These are phyloP conservation scores for Pseudophaeomoniella oleicola DNA, from an alignment of 2,329 filamentous ascomycete species.

Conservation along the genomic window DNA sequence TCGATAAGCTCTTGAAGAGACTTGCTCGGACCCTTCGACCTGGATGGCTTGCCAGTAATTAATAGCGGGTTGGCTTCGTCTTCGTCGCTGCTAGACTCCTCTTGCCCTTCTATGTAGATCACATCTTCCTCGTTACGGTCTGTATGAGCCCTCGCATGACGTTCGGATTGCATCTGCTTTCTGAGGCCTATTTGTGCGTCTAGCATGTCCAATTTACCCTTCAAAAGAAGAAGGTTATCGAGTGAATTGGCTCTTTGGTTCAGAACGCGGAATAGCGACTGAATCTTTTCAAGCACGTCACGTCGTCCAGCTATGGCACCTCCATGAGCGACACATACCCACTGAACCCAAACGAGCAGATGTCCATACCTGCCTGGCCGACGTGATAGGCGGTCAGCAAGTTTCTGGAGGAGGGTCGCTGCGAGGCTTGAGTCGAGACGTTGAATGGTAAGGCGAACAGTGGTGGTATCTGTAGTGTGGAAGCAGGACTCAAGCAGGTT, in stretches of 20 bases:
- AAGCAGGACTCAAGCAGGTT: conserved; percentile 86
- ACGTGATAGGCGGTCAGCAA: conserved; percentile 75
- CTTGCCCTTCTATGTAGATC: conserved; percentile 75
- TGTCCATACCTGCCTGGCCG: conserved; percentile 79
- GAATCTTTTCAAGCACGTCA: conserved; percentile 65
- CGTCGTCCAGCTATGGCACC: conserved; percentile 77
- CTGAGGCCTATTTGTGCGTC: conserved; percentile 77
- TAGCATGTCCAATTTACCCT: conserved; percentile 90
- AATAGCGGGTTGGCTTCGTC: conserved; percentile 19
- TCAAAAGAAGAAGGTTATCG: conserved; percentile 68
- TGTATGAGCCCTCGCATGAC: conserved; percentile 27
- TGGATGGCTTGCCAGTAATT: conserved; percentile 8
- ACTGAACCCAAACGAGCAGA: conserved; percentile 91
- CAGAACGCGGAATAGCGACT: conserved; percentile 70
- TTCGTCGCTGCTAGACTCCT: conserved; percentile 28
- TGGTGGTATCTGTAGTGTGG: conserved; percentile 59
- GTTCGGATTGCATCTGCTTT: conserved; percentile 44
- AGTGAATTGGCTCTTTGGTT: conserved; percentile 74
- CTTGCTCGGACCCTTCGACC: conserved; percentile 13
- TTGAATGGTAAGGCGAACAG: conserved; percentile 78
- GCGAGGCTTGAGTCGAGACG: conserved; percentile 76
- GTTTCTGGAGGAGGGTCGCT: conserved; percentile 60
- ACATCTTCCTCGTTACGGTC: conserved; percentile 54
- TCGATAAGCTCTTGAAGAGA: conserved; percentile 10
- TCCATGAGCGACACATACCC: conserved; percentile 83